Evolutionary conservation across 2,329 filamentous ascomycete species (phyloP), one percentile per base, ranked within the genome.

Genomic region (Polychaeton citri): DNA sequence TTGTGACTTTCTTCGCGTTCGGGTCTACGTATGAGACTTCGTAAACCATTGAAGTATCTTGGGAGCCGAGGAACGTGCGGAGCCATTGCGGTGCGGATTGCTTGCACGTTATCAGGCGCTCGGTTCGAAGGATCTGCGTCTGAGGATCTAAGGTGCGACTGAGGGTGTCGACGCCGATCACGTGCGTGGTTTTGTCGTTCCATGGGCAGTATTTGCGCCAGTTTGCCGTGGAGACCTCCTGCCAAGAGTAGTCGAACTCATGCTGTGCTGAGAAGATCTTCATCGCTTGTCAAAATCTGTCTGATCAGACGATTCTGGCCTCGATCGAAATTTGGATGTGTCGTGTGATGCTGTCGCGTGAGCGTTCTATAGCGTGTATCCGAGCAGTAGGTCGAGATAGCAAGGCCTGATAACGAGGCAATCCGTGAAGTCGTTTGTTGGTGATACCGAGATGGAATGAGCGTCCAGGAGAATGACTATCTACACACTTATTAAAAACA

Each of bases 171-270:
- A 96, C 90, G 47, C 85, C 87, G 47, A 92, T 77, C 47, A 98
- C 90, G 62, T 98, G 90, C 28, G 86, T 84, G n/a, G 83, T 87
- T 65, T 94, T 90, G 61, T 95, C 82, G 68, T 98, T 98, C 88
- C 90, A 96, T 15, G 88, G 88, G 54, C 85, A 92, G 65, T 98
- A 98, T 63, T 98, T 98, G 50, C 79, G 81, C 90, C 90, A 98
- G 72, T 98, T 98, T 58, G 83, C 86, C 10, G 85, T 86, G 18
- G 86, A 94, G 21, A 98, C 90, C 62, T 96, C 88, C 55, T 94
- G 85, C 90, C 90, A 98, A 32, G 88, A 93, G 71, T 98, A 98
- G 66, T 94, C 74, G 65, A 92, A 98, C 42, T 85, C 86, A 63
- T 85, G 83, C 26, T 71, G 69, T 54, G 85, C 92, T 50, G 84